Conservation (phyloP, 768 basidiomycete genomes). For the Rubroboletus pulcherrimus region DNA sequence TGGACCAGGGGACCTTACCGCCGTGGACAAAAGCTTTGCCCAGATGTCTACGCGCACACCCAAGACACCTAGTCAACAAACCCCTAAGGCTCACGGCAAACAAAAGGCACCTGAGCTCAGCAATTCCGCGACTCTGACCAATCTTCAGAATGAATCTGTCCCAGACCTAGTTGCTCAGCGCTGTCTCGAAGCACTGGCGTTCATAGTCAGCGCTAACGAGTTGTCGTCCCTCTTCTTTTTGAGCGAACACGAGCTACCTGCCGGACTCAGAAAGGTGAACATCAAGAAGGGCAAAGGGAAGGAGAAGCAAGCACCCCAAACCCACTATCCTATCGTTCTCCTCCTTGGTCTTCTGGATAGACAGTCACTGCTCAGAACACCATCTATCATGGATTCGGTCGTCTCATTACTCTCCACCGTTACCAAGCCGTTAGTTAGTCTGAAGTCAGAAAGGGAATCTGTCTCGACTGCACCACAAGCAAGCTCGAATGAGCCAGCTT, state of each 20-base stretch:
- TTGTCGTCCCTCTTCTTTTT: conserved; percentile 89
- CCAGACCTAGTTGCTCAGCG: conserved; percentile 94
- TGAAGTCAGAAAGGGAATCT: conserved; percentile 49
- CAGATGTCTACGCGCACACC: conserved; percentile 79
- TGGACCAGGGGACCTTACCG: conserved; percentile 86
- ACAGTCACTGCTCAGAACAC: conserved; percentile 78
- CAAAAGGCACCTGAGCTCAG: conserved; percentile 61
- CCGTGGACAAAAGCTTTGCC: conserved; percentile 90
- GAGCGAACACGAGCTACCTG: conserved; percentile 87
- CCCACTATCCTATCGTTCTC: conserved; percentile 88
- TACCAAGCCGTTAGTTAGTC: conserved; percentile 71
- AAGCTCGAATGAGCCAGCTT: conserved; percentile 13
- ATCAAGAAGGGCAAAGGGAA: conserved; percentile 94
- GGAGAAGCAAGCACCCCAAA: conserved; percentile 76
- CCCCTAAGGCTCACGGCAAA: conserved; percentile 56
- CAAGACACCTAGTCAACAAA: conserved; percentile 42
- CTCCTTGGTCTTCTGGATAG: conserved; percentile 86
- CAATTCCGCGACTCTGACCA: conserved; percentile 45
- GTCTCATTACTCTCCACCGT: conserved; percentile 85
- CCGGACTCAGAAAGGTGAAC: conserved; percentile 62
- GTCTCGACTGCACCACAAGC: conserved; percentile 19
- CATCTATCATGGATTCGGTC: conserved; percentile 90
- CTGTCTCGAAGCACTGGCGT: conserved; percentile 86
- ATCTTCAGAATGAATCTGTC: conserved; percentile 69
- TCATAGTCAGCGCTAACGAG: conserved; percentile 84